Evolutionary conservation across 495 filamentous ascomycete species (phyloP), one percentile per base, ranked within the genome.

Genomic region (Penicillium canescens): DNA sequence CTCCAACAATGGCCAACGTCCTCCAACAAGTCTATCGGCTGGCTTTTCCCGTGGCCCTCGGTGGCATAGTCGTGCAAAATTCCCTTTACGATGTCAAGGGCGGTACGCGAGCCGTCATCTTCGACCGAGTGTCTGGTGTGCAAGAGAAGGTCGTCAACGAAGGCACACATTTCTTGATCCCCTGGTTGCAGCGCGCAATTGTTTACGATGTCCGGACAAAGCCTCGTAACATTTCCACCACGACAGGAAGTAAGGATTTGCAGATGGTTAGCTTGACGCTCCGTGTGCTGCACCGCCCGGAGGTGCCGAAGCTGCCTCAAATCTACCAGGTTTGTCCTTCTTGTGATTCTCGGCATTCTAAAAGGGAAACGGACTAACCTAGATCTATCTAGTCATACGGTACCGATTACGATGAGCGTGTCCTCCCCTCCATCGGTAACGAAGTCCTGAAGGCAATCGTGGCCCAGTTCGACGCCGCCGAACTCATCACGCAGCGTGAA

Each of bases 231-330:
- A 97, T 99, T 74, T 87, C 86, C 13, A 99, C 94, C n/a, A 98
- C 93, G 12, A 99, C 94, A 10, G 94, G 94, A 50, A 92, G 87
- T 81, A 99, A 99, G 83, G 94, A 99, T 76, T 71, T 99, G 74
- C 94, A 99, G 83, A 99, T 99, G 94, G 94, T 99, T 68, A 96
- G 90, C 81, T 81, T 99, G 82, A 99, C 94, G 33, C 79, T 99
- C 61, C 85, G 94, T 63, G 94, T 99, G 49, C 75, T 99, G 69
- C 94, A 98, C 78, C 82, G 94, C 55, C 94, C 94, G 26, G 93
- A 99, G 34, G 94, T 99, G 60, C 84, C 87, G 76, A 82, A 84
- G 61, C 75, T 99, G 69, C 94, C 94, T 18, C 95, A 90, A 75
- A 99, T 99, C 68, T 99, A 99, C 79, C 95, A 98, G 86, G 94